Conservation (phyloP, 441 rosid species). For the Adansonia grandidieri region DNA sequence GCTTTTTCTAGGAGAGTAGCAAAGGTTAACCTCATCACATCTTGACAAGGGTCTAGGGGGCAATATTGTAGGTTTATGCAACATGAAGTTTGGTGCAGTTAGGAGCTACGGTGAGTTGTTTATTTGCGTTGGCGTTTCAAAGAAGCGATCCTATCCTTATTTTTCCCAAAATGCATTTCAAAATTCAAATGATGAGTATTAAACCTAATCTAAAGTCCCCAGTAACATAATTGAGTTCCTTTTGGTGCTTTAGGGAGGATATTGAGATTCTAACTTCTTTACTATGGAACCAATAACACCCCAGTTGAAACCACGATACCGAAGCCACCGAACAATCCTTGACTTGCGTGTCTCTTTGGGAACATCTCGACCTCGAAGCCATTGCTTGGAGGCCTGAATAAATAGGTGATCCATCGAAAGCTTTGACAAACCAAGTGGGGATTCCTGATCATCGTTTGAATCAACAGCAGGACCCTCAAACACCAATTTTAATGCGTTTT, state of each 20-base stretch:
- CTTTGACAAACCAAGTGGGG: constrained; percentile 63
- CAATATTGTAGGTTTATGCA: constrained; percentile 25
- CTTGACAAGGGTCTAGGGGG: background rate
- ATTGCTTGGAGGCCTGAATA: constrained; percentile 77
- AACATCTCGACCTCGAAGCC: constrained; percentile 66
- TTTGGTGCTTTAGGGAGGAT: constrained; percentile 38
- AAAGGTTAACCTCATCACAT: background rate
- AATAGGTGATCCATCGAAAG: constrained; percentile 66
- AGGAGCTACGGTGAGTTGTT: constrained; percentile 26
- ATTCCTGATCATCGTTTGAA: constrained; percentile 47
- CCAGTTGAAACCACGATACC: constrained; percentile 90
- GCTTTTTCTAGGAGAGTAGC: constrained; percentile 31
- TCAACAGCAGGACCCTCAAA: constrained; percentile 49
- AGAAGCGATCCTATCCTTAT: constrained; percentile 28
- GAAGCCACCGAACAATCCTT: constrained; percentile 89
- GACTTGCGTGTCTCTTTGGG: constrained; percentile 68
- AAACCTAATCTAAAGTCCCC: constrained; percentile 27
- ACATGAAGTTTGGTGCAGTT: constrained; percentile 27
- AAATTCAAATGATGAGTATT: constrained; percentile 10
- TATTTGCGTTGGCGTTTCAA: constrained; percentile 28
- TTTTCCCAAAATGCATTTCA: constrained; percentile 6
- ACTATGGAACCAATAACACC: constrained; percentile 56
- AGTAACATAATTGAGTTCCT: constrained; percentile 19
- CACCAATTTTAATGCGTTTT: constrained; percentile 71
- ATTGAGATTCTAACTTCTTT: constrained; percentile 62